A percentile compares a stretch with the other conserved stretches of the same genome.
Evolutionary conservation across 179 eudicot genomes (phyloP).

Genomic region (Patellifolia procumbens): DNA sequence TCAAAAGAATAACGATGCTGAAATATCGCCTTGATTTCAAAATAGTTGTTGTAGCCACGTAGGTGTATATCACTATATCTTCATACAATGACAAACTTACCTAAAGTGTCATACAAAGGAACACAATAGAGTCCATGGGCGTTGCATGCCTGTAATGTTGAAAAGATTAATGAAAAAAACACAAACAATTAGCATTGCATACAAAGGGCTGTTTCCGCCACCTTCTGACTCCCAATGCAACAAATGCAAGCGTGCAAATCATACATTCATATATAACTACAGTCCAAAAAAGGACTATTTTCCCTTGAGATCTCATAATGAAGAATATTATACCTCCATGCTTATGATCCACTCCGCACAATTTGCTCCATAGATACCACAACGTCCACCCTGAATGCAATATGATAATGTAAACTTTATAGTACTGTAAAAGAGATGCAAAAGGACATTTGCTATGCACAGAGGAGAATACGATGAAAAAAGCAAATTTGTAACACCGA

Average conservation of each 20-base stretch:
- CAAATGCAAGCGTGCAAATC: not conserved
- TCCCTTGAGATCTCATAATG: slow-evolving; percentile 9
- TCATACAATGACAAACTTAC: slow-evolving; percentile 40
- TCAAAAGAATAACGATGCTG: not conserved
- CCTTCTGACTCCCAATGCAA: not conserved
- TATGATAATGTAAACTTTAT: not conserved
- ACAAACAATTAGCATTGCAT: not conserved
- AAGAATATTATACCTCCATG: slow-evolving; percentile 72
- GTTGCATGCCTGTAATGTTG: slow-evolving; percentile 82
- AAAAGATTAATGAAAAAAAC: slow-evolving; percentile 7
- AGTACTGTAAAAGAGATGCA: not conserved
- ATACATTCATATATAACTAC: not conserved
- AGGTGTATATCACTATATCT: too few species aligned
- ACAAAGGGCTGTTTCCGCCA: not conserved
- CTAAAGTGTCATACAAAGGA: slow-evolving; percentile 88
- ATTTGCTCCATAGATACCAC: slow-evolving; percentile 93
- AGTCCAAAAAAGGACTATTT: not conserved
- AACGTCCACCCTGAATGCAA: slow-evolving; percentile 66
- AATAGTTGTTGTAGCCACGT: too few species aligned
- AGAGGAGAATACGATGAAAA: not conserved
- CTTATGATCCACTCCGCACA: slow-evolving; percentile 86
- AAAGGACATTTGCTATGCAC: not conserved
- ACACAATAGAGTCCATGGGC: slow-evolving; percentile 93
- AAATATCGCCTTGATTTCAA: too few species aligned
- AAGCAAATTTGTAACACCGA: not conserved